phyloP scores from a whole-genome alignment of 2,329 filamentous ascomycete species.

The Colletotrichum eremochloae region DNA sequence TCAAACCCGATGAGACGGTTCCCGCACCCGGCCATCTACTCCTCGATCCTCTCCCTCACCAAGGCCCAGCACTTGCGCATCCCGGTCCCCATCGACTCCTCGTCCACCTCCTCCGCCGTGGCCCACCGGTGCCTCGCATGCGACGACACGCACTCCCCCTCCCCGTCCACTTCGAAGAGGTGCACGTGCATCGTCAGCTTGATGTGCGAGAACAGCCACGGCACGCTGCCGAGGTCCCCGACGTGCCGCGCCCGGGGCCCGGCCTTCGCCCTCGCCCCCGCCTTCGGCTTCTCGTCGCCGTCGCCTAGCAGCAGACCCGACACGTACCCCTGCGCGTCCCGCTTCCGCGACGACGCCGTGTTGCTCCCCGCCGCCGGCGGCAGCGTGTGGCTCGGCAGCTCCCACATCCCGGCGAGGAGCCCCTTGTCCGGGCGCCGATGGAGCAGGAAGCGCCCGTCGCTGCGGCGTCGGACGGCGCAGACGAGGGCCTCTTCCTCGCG shows the following conservation, averaged over 20 bases:
- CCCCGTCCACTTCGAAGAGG: constrained; percentile 56
- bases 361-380: constrained; percentile 46
- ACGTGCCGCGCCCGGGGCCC: constrained; percentile 48
- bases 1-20: neutral
- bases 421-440: constrained; percentile 66
- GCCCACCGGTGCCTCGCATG: constrained; percentile 52
- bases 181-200: constrained; percentile 71
- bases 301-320: constrained; percentile 47
- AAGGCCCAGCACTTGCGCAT: constrained; percentile 71
- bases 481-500: constrained; percentile 67
- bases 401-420: constrained; percentile 68
- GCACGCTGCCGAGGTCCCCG: constrained; percentile 64
- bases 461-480: constrained; percentile 62
- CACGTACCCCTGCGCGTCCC: constrained; percentile 54
- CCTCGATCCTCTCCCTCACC: constrained; percentile 47
- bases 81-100: constrained; percentile 69
- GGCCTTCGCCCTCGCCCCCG: neutral
- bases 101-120: constrained; percentile 56
- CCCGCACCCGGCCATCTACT: neutral
- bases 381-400: constrained; percentile 64
- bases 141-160: neutral
- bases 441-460: constrained; percentile 61
- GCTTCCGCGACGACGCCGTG: constrained; percentile 51
- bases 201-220: constrained; percentile 70
- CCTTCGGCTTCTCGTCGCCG: neutral